Base-by-base conservation (phyloP, 768 basidiomycete genomes). In the Russula abietina region DNA sequence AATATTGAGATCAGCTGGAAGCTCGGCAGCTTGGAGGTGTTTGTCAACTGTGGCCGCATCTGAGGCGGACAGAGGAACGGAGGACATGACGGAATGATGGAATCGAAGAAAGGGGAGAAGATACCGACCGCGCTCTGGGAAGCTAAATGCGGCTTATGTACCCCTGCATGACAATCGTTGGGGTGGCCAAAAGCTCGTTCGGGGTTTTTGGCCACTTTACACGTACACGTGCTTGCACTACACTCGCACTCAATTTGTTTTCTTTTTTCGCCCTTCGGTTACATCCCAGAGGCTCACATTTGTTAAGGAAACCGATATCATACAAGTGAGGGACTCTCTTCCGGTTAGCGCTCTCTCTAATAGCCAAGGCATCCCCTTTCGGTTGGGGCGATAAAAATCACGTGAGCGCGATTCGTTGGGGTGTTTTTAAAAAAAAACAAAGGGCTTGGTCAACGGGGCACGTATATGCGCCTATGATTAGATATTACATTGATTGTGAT, bases 1-100 rank as follows among this genome's bases (percentile, higher is more conserved):
- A 57, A 83, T 77, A 70, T 75, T 69, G 64, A 70, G 60, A 70
- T 76, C 76, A 45, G 68, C 69, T 52, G 75, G 74, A 36, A 59
- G 61, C 51, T 71, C 71, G 30, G 51, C 43, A 41, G 67, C 63
- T 65, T 67, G 61, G 54, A 69, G 60, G 60, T 68, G 55, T 6
- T 69, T 63, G 45, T 70, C 65, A 24, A 68, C 61, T 38, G 61
- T 60, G 58, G 70, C 59, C 41, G 66, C 60, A 63, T 67, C 68
- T 28, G 66, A 62, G 16, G 71, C 64, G 52, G 72, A 66, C 51
- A 43, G 64, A 41, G 67, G 67, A 61, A 70, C 66, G 22, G 75
- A 67, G 58, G 73, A 71, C 74, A 75, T 74, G 62, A 61, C 39
- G 55, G 61, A 55, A 55, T 60, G 60, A 55, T 60, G 65, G 64